These are phyloP conservation scores for Phytophthora constricta DNA, from an alignment of 352 stramenopile species.

Conservation along the genomic window DNA sequence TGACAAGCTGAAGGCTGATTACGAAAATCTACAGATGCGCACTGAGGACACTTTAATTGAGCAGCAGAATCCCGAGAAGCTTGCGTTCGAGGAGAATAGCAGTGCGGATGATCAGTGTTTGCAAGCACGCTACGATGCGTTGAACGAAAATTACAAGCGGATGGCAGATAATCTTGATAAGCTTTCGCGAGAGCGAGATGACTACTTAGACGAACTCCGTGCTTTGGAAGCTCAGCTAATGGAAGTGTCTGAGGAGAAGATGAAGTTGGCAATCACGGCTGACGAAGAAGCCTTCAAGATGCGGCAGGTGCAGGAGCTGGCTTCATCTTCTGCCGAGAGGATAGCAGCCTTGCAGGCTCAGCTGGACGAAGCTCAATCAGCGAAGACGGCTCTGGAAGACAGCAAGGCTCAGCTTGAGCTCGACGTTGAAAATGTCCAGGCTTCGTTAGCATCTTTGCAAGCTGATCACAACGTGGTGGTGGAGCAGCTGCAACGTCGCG, in stretches of 20 bases:
- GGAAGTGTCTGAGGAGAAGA: constrained; percentile 59
- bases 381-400: constrained; percentile 24
- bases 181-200: constrained; percentile 39
- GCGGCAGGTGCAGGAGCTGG: constrained; percentile 21
- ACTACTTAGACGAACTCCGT: constrained; percentile 55
- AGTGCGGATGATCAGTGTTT: constrained; percentile 4
- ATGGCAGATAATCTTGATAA: constrained; percentile 40
- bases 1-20: constrained; percentile 17
- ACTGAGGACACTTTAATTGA: constrained; percentile 4
- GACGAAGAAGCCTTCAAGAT: constrained; percentile 26
- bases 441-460: constrained; percentile 24
- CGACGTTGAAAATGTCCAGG: constrained; percentile 22
- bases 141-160: constrained; percentile 31
- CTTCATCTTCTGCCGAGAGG: constrained; percentile 16
- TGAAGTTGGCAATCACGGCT: constrained; percentile 28
- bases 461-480: constrained; percentile 19
- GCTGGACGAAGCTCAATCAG: constrained; percentile 21
- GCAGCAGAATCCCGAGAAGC: neutral
- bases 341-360: constrained; percentile 19
- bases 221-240: constrained; percentile 57
- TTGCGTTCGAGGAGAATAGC: neutral
- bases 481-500: constrained; percentile 17
- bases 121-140: constrained; percentile 11
- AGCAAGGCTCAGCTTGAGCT: constrained; percentile 33
- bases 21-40: constrained; percentile 11